phyloP scores from a whole-genome alignment of 805 yeast genomes.

The Saturnispora ahearnii region DNA sequence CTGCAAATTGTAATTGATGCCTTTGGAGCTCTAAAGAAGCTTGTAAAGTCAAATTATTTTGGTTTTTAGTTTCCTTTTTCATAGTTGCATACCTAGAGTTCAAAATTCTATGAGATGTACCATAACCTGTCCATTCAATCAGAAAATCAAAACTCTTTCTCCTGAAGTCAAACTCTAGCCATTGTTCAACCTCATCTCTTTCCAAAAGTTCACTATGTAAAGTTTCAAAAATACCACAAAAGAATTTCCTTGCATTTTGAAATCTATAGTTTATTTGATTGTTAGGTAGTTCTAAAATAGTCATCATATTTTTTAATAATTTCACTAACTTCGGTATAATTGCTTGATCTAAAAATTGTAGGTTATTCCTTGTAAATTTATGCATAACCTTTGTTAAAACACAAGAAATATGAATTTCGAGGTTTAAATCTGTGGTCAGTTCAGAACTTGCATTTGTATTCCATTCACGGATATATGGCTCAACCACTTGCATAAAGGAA shows the following conservation, averaged over 20 bases:
- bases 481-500: constrained; percentile 70
- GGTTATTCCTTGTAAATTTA: constrained; percentile 43
- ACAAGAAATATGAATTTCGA: constrained; percentile 72
- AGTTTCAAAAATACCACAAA: constrained; percentile 72
- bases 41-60: constrained; percentile 42
- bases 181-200: constrained; percentile 35
- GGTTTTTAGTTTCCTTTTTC: constrained; percentile 32
- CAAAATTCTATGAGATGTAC: constrained; percentile 51
- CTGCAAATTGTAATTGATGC: constrained; percentile 56
- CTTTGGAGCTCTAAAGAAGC: constrained; percentile 78
- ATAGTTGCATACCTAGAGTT: constrained; percentile 57
- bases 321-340: constrained; percentile 54
- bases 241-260: constrained; percentile 73
- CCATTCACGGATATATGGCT: constrained; percentile 51
- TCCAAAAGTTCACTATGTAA: constrained; percentile 50
- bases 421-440: constrained; percentile 15
- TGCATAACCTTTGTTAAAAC: constrained; percentile 61
- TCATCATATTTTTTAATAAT: constrained; percentile 53
- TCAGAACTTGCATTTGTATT: constrained; percentile 29
- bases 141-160: constrained; percentile 72
- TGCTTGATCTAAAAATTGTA: constrained; percentile 56
- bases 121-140: constrained; percentile 94
- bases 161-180: constrained; percentile 83
- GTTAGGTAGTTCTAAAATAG: constrained; percentile 40
- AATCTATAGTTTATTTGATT: constrained; percentile 60